These are phyloP conservation scores for Lentinula novae-zelandiae DNA, from an alignment of 1,284 basidiomycete species.

Conservation along the genomic window DNA sequence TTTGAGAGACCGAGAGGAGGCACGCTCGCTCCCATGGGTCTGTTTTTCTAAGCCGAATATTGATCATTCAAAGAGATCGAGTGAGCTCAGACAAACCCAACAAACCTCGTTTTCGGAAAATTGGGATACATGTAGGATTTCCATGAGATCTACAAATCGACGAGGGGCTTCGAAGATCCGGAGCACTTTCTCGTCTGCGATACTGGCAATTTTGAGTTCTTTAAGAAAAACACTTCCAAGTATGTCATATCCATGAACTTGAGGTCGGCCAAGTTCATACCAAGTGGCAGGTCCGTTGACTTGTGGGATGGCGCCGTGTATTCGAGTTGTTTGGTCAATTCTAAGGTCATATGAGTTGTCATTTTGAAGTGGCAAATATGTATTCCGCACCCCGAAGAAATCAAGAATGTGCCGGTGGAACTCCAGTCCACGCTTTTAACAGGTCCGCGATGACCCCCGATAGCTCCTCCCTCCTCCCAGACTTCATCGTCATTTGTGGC, in stretches of 20 bases:
- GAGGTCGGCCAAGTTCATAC: conserved; percentile 88
- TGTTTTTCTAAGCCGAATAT: conserved; percentile 22
- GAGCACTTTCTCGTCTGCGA: conserved; percentile 90
- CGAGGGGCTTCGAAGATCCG: conserved; percentile 87
- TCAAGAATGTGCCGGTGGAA: conserved; percentile 76
- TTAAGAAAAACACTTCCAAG: conserved; percentile 77
- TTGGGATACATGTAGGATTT: conserved; percentile 44
- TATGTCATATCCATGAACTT: conserved; percentile 93
- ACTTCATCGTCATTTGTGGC: conserved; percentile 29
- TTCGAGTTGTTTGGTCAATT: conserved; percentile 84
- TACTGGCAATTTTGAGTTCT: conserved; percentile 76
- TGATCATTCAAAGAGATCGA: neutral
- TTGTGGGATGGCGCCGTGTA: conserved; percentile 60
- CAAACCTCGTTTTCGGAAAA: conserved; percentile 46
- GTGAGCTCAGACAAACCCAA: neutral
- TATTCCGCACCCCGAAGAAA: conserved; percentile 70
- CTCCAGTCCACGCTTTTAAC: conserved; percentile 85
- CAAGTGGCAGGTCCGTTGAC: conserved; percentile 40
- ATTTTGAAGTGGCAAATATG: neutral
- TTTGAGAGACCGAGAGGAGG: conserved; percentile 39
- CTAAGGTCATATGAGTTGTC: conserved; percentile 33
- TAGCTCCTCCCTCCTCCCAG: conserved; percentile 78
- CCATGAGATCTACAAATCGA: conserved; percentile 66
- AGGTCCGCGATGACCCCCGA: conserved; percentile 77
- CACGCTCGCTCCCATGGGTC: conserved; percentile 33